Evolutionary conservation across 1,284 basidiomycete genomes (phyloP).

Genomic region (Melampsora larici-populina): DNA sequence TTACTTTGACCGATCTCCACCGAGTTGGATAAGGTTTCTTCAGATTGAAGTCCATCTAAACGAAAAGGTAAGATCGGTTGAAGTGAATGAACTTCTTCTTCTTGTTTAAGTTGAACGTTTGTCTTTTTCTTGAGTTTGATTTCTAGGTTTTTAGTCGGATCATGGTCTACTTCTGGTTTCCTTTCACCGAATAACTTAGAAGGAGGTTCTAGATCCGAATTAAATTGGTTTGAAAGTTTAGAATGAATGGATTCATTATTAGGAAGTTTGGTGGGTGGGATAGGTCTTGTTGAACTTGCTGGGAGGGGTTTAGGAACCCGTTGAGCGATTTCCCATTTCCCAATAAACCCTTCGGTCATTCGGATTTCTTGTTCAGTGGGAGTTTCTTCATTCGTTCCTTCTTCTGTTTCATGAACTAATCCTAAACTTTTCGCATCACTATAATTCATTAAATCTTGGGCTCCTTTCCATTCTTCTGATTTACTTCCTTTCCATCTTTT

Average conservation of each 20-base stretch:
- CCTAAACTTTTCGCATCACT: slow-evolving; percentile 78
- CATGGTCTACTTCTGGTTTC: slow-evolving; percentile 1
- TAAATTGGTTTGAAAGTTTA: not conserved
- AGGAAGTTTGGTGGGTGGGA: not conserved
- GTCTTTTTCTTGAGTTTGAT: slow-evolving; percentile 35
- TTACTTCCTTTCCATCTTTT: slow-evolving; percentile 53
- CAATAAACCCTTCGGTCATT: slow-evolving; percentile 68
- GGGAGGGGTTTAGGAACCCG: not conserved
- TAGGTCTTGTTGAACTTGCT: not conserved
- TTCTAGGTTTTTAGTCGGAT: not conserved
- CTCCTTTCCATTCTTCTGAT: slow-evolving; percentile 58
- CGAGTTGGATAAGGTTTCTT: no score
- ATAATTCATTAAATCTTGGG: slow-evolving; percentile 77
- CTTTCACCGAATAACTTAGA: slow-evolving; percentile 27
- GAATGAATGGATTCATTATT: slow-evolving; percentile 2
- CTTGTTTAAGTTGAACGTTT: not conserved
- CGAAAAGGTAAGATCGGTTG: not conserved
- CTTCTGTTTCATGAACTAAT: slow-evolving; percentile 64
- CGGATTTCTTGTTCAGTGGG: no score
- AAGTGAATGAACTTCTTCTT: not conserved
- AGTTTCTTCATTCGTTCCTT: slow-evolving; percentile 61
- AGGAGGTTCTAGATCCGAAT: slow-evolving; percentile 14
- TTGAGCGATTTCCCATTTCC: slow-evolving; percentile 74
- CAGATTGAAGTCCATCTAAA: not conserved
- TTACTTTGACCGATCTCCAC: no score